Evolutionary conservation across 2,329 filamentous ascomycete species (phyloP), one percentile per base, ranked within the genome.

Genomic region (Penicillium sp.): DNA sequence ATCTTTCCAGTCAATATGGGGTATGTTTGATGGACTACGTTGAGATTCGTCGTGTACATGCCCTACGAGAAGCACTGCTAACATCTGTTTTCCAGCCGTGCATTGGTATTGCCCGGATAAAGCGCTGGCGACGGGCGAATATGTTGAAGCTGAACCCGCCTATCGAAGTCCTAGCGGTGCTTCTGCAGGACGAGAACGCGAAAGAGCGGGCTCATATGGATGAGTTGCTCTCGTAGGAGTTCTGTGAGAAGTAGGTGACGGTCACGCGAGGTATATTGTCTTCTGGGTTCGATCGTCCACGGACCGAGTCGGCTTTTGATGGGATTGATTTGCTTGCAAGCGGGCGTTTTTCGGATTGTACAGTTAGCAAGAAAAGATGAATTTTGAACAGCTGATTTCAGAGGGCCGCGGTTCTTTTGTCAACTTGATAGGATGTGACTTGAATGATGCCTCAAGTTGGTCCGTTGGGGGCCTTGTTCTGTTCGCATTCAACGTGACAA

Each of bases 1-100:
- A 99, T 74, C 89, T 96, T 65, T 95, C 89, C 70, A 91, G 85
- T 60, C 91, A 96, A 70, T 99, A 91, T 74, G 95, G 95, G 57
- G 92, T 96, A 86, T 80, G 90, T 87, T 27, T 46, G 6, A 55
- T 10, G 10, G 11, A 40, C 22, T 58, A 19, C 35, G 19, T 46
- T 4, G 43, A 50, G 31, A 19, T 18, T 16, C 22, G 22, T 22
- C 22, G 22, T 22, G 22, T 22, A 22, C 22, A 22, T 22, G 22
- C 2, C n/a, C 31, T 19, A 24, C 13, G 10, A 18, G 33, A 33
- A n/a, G 18, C 54, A 33, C 56, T 61, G 40, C 58, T 37, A 40
- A 24, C 5, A 22, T 24, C 27, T 54, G 14, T 40, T 40, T 14
- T 49, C 14, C 47, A 96, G 91, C 95, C 95, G 1, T 96, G 91